Conservation (phyloP, 1,284 basidiomycete genomes). For the Fomitopsis pinicola region DNA sequence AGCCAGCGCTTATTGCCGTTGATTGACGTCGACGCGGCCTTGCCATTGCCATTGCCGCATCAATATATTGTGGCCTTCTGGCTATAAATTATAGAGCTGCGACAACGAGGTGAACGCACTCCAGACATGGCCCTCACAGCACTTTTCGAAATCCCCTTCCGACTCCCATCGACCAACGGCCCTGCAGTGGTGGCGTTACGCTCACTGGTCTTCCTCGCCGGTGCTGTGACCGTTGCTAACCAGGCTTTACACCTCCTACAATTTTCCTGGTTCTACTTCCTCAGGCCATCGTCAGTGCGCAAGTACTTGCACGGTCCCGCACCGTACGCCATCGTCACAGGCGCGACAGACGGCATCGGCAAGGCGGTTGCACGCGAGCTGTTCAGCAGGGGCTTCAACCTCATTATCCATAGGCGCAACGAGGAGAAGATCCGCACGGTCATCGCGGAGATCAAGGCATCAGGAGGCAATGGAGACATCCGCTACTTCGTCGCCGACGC, state of each 20-base stretch:
- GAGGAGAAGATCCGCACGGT: conserved; percentile 23
- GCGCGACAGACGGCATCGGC: conserved; percentile 28
- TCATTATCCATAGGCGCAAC: conserved; percentile 27
- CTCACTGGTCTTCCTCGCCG: neutral
- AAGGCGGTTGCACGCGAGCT: conserved; percentile 23
- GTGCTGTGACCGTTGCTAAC: neutral
- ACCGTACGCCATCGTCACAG: conserved; percentile 26
- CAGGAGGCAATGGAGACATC: conserved; percentile 12
- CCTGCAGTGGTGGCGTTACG: no score
- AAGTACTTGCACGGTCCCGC: conserved; percentile 20
- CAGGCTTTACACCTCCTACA: conserved; percentile 12
- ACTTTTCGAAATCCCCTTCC: no score
- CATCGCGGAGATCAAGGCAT: conserved; percentile 17
- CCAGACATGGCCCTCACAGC: neutral
- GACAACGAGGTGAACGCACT: neutral
- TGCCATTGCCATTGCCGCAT: no score
- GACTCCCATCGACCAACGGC: no score
- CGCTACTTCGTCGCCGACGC: conserved; percentile 25
- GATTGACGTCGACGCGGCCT: no score
- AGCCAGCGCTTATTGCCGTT: no score
- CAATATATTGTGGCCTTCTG: no score
- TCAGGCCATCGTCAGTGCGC: conserved; percentile 18
- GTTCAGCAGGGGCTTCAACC: conserved; percentile 24
- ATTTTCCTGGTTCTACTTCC: conserved; percentile 24
- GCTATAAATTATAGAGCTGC: no score